Evolutionary conservation across 768 basidiomycete species (phyloP).

Genomic region (Russula emetica): DNA sequence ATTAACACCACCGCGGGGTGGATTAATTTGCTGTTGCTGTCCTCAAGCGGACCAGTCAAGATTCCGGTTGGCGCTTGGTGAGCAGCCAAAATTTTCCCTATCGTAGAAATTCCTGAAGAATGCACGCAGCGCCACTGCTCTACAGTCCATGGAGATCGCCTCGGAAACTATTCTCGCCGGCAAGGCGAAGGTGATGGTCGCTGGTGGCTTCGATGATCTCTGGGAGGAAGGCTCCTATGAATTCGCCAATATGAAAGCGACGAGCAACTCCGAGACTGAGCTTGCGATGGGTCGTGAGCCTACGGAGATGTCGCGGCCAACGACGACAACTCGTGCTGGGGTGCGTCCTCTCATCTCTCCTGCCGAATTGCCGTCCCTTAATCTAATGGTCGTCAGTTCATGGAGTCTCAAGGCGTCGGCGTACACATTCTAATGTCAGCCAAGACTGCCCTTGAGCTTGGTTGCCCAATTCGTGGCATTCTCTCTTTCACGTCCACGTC

Average conservation of each 20-base stretch:
- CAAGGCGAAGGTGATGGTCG: conserved; percentile 99
- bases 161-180: conserved; percentile 90
- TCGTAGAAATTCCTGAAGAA: conserved; percentile 11
- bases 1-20: conserved; percentile 99
- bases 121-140: conserved; percentile 74
- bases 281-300: conserved; percentile 99
- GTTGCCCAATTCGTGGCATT: conserved; percentile 88
- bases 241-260: conserved; percentile 99
- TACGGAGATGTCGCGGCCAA: conserved; percentile 96
- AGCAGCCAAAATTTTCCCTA: conserved; percentile 31
- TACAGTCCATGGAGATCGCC: conserved; percentile 97
- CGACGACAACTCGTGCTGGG: conserved; percentile 92
- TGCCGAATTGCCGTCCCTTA: background rate
- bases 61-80: conserved; percentile 99
- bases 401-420: conserved; percentile 96
- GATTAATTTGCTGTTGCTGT: conserved; percentile 92
- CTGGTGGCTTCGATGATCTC: conserved; percentile 97
- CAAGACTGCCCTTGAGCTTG: conserved; percentile 91
- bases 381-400: conserved; percentile 51
- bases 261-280: conserved; percentile 93
- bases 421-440: conserved; percentile 97
- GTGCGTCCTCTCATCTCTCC: conserved; percentile 43
- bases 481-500: conserved; percentile 96
- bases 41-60: conserved; percentile 96
- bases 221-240: conserved; percentile 99